These are phyloP conservation scores for Gossypium australe DNA, from an alignment of 345 rosid genomes.

Conservation along the genomic window DNA sequence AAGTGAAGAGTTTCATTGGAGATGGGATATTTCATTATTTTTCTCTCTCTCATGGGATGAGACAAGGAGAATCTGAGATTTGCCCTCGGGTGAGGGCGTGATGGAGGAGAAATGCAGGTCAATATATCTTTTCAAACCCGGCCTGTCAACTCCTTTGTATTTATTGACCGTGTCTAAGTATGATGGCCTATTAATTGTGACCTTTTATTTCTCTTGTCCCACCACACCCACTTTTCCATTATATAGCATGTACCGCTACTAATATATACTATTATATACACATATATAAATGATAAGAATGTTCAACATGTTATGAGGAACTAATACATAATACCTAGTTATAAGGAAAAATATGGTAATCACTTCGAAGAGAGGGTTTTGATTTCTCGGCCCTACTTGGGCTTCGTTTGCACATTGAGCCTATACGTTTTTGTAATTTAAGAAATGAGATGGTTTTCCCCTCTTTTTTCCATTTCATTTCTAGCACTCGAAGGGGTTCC, in stretches of 20 bases:
- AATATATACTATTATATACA: not conserved
- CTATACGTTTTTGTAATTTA: conserved; percentile 18
- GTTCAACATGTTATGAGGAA: not conserved
- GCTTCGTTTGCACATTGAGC: conserved; percentile 29
- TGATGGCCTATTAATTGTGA: conserved; percentile 36
- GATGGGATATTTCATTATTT: conserved; percentile 9
- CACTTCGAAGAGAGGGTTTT: not conserved
- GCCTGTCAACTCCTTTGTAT: conserved; percentile 58
- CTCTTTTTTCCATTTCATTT: not conserved
- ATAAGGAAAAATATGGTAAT: too few species aligned
- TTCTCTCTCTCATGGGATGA: conserved; percentile 23
- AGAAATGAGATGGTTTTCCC: conserved; percentile 41
- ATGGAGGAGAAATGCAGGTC: conserved; percentile 41
- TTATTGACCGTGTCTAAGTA: conserved; percentile 36
- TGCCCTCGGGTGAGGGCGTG: conserved; percentile 13
- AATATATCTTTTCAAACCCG: conserved; percentile 45
- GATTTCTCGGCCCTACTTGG: conserved; percentile 5
- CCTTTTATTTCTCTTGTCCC: conserved; percentile 39
- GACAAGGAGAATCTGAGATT: conserved; percentile 55
- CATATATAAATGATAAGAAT: not conserved
- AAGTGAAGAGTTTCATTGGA: conserved; percentile 38
- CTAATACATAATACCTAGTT: too few species aligned
- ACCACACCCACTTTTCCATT: conserved; percentile 31
- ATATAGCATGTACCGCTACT: not conserved
- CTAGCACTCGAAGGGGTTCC: conserved; percentile 5